Percentiles rank a stretch among this genome's conserved stretches.
Evolutionary conservation across 805 yeast species (phyloP).

Genomic region (Wickerhamiella sergipiensis): DNA sequence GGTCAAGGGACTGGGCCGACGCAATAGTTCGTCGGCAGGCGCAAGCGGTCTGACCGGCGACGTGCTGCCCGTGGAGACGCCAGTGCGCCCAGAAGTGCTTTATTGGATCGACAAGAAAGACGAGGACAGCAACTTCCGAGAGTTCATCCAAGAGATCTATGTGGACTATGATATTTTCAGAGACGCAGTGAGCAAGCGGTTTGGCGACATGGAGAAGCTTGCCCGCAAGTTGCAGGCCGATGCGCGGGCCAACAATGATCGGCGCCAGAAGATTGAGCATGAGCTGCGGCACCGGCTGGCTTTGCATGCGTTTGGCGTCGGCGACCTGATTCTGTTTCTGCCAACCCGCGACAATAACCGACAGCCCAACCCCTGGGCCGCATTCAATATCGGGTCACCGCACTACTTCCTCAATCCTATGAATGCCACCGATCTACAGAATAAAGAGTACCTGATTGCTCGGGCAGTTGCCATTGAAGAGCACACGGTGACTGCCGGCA

Average conservation of each 20-base stretch:
- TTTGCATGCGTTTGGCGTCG: constrained; percentile 49
- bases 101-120: constrained; percentile 37
- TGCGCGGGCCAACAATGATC: constrained; percentile 35
- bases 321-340: constrained; percentile 71
- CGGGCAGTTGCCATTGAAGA: constrained; percentile 46
- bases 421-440: constrained; percentile 23
- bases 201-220: constrained; percentile 76
- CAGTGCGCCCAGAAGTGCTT: constrained; percentile 17
- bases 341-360: constrained; percentile 50
- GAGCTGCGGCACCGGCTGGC: constrained; percentile 43
- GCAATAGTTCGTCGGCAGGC: background rate
- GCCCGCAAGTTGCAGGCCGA: constrained; percentile 79
- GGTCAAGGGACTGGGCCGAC: constrained; percentile 46
- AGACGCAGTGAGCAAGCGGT: constrained; percentile 50
- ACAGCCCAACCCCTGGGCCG: constrained; percentile 67
- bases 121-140: constrained; percentile 15
- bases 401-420: constrained; percentile 59
- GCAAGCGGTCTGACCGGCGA: background rate
- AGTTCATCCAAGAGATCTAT: constrained; percentile 21
- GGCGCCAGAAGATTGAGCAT: constrained; percentile 16
- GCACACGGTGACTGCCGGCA: constrained; percentile 16
- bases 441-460: constrained; percentile 76
- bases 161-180: constrained; percentile 28
- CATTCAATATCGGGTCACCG: constrained; percentile 80
- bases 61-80: background rate